Conservation (phyloP, 2,329 filamentous ascomycete species). For the Escovopsis sp. region DNA sequence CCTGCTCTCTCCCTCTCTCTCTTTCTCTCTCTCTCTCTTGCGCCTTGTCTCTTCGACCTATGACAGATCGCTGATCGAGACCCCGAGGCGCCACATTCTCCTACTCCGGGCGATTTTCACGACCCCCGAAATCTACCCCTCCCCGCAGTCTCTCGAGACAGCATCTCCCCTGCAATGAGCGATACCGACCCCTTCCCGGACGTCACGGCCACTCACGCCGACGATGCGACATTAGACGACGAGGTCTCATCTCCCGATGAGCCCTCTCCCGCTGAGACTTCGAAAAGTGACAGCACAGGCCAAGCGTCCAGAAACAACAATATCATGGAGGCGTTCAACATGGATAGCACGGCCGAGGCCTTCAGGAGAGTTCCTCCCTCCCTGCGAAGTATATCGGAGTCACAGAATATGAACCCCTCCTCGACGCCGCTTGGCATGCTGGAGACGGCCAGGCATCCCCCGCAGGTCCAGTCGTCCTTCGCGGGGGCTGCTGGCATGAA, state of each 20-base stretch:
- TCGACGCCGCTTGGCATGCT: constrained; percentile 73
- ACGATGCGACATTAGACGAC: constrained; percentile 18
- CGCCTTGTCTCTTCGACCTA: no score
- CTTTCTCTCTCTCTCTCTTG: background rate
- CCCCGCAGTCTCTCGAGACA: background rate
- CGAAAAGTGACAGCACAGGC: constrained; percentile 26
- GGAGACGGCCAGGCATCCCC: constrained; percentile 45
- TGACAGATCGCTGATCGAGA: background rate
- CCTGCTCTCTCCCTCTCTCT: no score
- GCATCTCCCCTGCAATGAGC: constrained; percentile 8
- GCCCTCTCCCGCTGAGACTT: constrained; percentile 34
- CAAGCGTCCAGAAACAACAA: constrained; percentile 26
- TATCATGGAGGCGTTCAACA: no score
- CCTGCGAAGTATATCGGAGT: constrained; percentile 43
- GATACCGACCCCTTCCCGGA: constrained; percentile 25
- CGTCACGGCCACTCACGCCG: constrained; percentile 30
- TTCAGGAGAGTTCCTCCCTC: constrained; percentile 43
- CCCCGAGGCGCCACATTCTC: constrained; percentile 1
- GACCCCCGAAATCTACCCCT: background rate
- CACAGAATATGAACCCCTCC: constrained; percentile 54
- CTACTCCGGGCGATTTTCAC: background rate
- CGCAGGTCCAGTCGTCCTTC: constrained; percentile 24
- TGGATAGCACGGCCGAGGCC: constrained; percentile 16
- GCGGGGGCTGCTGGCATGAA: constrained; percentile 19
- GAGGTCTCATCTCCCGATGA: constrained; percentile 30